Evolutionary conservation across 192 early-diverging fungal species (phyloP).

Genomic region (Entomortierella beljakovae): DNA sequence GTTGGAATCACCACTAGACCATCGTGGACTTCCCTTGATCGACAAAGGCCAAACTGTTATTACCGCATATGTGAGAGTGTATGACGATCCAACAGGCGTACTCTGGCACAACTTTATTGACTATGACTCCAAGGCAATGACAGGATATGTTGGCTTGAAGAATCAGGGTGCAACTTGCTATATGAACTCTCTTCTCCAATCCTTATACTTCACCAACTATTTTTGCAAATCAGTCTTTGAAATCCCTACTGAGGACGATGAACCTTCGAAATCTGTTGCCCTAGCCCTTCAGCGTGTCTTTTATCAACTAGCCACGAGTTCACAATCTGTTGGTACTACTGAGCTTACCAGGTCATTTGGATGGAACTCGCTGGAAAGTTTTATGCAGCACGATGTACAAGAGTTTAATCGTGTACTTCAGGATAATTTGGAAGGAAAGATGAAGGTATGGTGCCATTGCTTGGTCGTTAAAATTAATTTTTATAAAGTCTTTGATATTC

Average conservation of each 20-base stretch:
- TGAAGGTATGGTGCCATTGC: slow-evolving; percentile 79
- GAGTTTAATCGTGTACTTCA: slow-evolving; percentile 98
- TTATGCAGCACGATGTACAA: slow-evolving; percentile 99
- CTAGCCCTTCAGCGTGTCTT: slow-evolving; percentile 96
- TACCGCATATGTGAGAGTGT: slow-evolving; percentile 77
- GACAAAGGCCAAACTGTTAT: slow-evolving; percentile 67
- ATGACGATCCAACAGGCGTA: slow-evolving; percentile 90
- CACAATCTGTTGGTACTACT: slow-evolving; percentile 85
- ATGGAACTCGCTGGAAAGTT: slow-evolving; percentile 95
- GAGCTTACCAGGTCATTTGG: slow-evolving; percentile 99
- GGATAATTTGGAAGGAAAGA: slow-evolving; percentile 96
- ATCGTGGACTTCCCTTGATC: slow-evolving; percentile 43
- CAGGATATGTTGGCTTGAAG: slow-evolving; percentile 93
- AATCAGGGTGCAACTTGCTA: slow-evolving; percentile 99
- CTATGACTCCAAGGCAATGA: slow-evolving; percentile 91
- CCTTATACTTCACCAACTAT: slow-evolving; percentile 92
- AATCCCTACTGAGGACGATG: slow-evolving; percentile 92
- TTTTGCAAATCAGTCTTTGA: slow-evolving; percentile 94
- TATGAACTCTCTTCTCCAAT: slow-evolving; percentile 98
- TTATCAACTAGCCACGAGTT: slow-evolving; percentile 84
- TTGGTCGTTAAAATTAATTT: too few relatives aligned
- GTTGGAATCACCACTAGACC: slow-evolving; percentile 69
- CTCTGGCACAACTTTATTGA: slow-evolving; percentile 96
- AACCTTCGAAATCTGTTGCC: slow-evolving; percentile 88
- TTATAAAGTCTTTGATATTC: too few relatives aligned